Evolutionary conservation across 2,329 filamentous ascomycete genomes (phyloP).

Genomic region (Ophiocordyceps camponoti-rufipedis): DNA sequence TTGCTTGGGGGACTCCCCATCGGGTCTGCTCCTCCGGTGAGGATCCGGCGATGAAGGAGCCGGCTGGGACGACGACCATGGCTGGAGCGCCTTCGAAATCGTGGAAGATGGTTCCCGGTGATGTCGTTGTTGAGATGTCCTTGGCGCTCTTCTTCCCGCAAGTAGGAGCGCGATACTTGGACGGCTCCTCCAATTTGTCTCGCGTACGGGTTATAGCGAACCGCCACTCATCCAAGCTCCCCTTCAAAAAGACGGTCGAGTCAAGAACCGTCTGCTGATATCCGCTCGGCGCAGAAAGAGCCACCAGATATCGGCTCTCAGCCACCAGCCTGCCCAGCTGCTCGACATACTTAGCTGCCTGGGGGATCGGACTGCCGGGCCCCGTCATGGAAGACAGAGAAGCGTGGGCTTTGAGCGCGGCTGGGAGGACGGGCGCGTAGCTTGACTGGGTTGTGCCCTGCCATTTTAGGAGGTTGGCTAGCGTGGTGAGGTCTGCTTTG

Average conservation of each 20-base stretch:
- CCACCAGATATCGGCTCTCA: not conserved
- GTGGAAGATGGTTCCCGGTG: constrained; percentile 2
- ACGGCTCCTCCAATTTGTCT: constrained; percentile 1
- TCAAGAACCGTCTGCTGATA: constrained; percentile 1
- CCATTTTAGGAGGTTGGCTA: not conserved
- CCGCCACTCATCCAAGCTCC: constrained; percentile 3
- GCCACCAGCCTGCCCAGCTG: constrained; percentile 1
- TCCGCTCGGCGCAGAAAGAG: not conserved
- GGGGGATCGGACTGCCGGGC: not conserved
- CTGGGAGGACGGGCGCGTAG: not conserved
- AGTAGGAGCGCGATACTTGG: not conserved
- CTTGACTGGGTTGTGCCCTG: not conserved
- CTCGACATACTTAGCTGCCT: not conserved
- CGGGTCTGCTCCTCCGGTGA: not conserved
- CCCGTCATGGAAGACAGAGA: not conserved
- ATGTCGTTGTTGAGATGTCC: not conserved
- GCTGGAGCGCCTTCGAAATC: not conserved
- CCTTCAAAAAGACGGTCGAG: constrained; percentile 1
- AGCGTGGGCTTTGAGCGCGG: not conserved
- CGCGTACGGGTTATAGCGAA: constrained; percentile 1
- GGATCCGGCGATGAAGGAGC: constrained; percentile 2
- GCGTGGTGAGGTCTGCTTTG: no score
- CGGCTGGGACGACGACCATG: constrained; percentile 4
- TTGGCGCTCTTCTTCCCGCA: not conserved
- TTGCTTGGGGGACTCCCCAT: constrained; percentile 2